Percentiles rank a stretch among this genome's conserved stretches.
These are phyloP conservation scores for Chenopodium berlandieri DNA, from an alignment of 148 eudicot genomes.

Conservation along the genomic window DNA sequence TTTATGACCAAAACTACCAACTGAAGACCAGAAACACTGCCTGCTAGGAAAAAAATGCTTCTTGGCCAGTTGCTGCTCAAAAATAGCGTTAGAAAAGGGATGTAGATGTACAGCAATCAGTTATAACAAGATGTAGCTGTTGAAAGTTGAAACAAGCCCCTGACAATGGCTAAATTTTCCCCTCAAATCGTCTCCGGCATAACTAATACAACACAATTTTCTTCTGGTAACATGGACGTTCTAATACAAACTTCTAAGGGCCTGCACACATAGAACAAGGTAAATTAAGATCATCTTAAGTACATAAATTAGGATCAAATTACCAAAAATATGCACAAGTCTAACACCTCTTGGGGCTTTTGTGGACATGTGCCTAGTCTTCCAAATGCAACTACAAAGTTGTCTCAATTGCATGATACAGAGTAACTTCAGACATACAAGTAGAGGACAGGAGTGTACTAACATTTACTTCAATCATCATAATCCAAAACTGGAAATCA, in stretches of 20 bases:
- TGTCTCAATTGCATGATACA: background rate
- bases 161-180: background rate
- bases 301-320: background rate
- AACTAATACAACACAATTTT: background rate
- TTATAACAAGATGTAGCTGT: background rate
- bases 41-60: background rate
- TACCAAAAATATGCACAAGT: background rate
- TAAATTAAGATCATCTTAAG: background rate
- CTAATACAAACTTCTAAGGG: background rate
- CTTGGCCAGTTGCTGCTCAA: background rate
- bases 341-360: background rate
- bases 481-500: constrained; percentile 12
- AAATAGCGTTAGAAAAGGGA: background rate
- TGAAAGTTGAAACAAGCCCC: background rate
- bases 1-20: background rate
- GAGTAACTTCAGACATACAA: background rate
- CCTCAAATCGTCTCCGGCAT: background rate
- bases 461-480: constrained; percentile 11
- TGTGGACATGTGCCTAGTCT: background rate
- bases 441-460: background rate
- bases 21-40: background rate
- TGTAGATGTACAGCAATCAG: background rate
- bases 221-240: background rate
- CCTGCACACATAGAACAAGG: constrained; percentile 7
- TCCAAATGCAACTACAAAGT: background rate